Base-by-base conservation (phyloP, 2,329 filamentous ascomycete genomes). In the Plectosphaerella plurivora region DNA sequence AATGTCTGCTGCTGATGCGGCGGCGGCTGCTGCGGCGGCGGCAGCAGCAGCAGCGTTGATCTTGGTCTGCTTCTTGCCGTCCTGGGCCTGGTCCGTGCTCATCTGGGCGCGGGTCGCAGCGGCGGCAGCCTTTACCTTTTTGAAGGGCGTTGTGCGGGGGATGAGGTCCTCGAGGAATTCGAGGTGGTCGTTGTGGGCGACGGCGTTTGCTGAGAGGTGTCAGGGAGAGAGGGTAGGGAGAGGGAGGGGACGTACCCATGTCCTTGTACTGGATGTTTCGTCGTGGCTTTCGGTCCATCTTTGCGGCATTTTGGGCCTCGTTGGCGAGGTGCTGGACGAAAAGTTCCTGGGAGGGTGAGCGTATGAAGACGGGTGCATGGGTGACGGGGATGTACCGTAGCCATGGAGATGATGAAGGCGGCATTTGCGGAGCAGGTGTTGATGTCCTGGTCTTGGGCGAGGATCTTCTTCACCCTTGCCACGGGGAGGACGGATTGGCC, bases 181-280 rank as follows among this genome's bases (percentile, higher is more conserved):
- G 49, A 99, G 86, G 67, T 95, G 95, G 69, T 97, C 94, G 57
- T 91, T 85, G 66, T 91, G 88, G 8, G 88, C 83, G 51, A 97
- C 87, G 25, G 94, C 93, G 63, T 84, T 89, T 60, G 92, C 91
- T 91, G 62, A 37, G 49, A 50, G 14, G 50, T 25, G 45, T 49
- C 47, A 20, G 41, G 28, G 24, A 15, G 10, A 33, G 18, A 16
- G n/a, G 16, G 22, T 10, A 33, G 18, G n/a, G 20, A 9, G 44
- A 47, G 16, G 35, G 22, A 49, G 25, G 15, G 35, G n/a, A 64
- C 78, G 53, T 74, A 91, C 89, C 87, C 42, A 99, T 80, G 70
- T 99, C 94, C 65, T 90, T 90, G 75, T 99, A 99, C 68, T 97
- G 94, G 56, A 99, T 88, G 64, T 95, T 97, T 55, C 92, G 85